A percentile compares a stretch with the other conserved stretches of the same genome.
phyloP scores from a whole-genome alignment of 2,329 filamentous ascomycete genomes.

The Parastagonospora nodorum region DNA sequence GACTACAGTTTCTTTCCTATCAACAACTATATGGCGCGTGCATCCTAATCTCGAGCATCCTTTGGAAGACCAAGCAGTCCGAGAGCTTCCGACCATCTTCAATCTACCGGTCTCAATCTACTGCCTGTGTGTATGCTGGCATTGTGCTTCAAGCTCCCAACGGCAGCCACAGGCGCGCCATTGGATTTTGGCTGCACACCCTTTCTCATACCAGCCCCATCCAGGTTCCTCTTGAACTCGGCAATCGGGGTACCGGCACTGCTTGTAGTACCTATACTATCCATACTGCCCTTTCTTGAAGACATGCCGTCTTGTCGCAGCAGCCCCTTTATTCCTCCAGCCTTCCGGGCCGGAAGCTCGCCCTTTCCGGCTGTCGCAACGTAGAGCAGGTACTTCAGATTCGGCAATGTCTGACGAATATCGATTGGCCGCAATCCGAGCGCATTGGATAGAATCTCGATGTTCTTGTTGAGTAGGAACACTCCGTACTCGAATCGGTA shows the following conservation, averaged over 20 bases:
- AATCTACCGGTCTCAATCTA: slow-evolving; percentile 30
- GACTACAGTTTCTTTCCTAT: background rate
- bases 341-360: slow-evolving; percentile 56
- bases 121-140: slow-evolving; percentile 25
- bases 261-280: slow-evolving; percentile 36
- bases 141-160: slow-evolving; percentile 25
- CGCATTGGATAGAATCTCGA: slow-evolving; percentile 69
- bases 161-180: slow-evolving; percentile 13
- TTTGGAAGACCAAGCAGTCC: background rate
- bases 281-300: slow-evolving; percentile 40
- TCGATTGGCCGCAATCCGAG: slow-evolving; percentile 83
- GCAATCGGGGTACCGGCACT: slow-evolving; percentile 27
- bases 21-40: background rate
- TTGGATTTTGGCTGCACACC: slow-evolving; percentile 19
- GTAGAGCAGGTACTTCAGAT: slow-evolving; percentile 90
- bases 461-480: slow-evolving; percentile 95
- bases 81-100: background rate
- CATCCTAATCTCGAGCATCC: background rate
- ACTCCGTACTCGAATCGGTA: slow-evolving; percentile 96
- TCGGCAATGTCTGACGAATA: slow-evolving; percentile 88
- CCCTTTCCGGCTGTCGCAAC: slow-evolving; percentile 80
- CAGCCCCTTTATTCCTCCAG: slow-evolving; percentile 43
- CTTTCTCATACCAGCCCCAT: slow-evolving; percentile 17
- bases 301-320: slow-evolving; percentile 29
- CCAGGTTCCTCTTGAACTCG: slow-evolving; percentile 25